A percentile compares a stretch with the other conserved stretches of the same genome.
Evolutionary conservation across 345 rosid species (phyloP).

Genomic region (Nephelium lappaceum): DNA sequence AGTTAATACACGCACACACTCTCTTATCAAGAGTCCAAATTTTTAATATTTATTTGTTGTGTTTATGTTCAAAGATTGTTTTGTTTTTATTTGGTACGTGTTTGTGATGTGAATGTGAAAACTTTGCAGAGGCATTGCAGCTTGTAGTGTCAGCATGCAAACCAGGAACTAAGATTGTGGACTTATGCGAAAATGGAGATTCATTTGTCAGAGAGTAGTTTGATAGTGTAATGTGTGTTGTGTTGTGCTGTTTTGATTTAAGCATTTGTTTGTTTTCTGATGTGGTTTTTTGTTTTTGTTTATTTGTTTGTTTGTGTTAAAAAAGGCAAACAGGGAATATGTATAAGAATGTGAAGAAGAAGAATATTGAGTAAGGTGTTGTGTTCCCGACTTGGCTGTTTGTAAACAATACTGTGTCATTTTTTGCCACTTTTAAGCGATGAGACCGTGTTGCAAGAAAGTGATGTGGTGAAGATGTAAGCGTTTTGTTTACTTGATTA

Average conservation of each 20-base stretch:
- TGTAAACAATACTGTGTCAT: slow-evolving; percentile 89
- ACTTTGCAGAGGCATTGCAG: slow-evolving; percentile 82
- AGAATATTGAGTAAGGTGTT: slow-evolving; percentile 88
- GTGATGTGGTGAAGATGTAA: slow-evolving; percentile 90
- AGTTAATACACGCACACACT: slow-evolving; percentile 43
- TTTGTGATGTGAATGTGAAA: not conserved
- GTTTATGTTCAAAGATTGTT: not conserved
- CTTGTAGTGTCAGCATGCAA: slow-evolving; percentile 75
- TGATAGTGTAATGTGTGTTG: not conserved
- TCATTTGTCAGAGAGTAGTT: slow-evolving; percentile 84
- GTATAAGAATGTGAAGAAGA: slow-evolving; percentile 95
- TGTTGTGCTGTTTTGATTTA: not conserved
- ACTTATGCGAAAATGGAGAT: slow-evolving; percentile 89
- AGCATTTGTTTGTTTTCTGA: not conserved
- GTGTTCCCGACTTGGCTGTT: slow-evolving; percentile 95
- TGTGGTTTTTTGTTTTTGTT: not conserved
- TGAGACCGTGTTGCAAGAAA: slow-evolving; percentile 73
- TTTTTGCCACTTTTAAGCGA: slow-evolving; percentile 90
- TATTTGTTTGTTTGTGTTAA: slow-evolving; percentile 1
- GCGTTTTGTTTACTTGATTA: not conserved
- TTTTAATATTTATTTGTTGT: no score
- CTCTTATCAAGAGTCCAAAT: not conserved
- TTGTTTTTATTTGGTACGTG: not conserved
- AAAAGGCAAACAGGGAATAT: slow-evolving; percentile 82
- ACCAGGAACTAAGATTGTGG: slow-evolving; percentile 84